Percentiles rank a stretch among this genome's conserved stretches.
Evolutionary conservation across 345 rosid genomes (phyloP).

Genomic region (Erucastrum elatum): DNA sequence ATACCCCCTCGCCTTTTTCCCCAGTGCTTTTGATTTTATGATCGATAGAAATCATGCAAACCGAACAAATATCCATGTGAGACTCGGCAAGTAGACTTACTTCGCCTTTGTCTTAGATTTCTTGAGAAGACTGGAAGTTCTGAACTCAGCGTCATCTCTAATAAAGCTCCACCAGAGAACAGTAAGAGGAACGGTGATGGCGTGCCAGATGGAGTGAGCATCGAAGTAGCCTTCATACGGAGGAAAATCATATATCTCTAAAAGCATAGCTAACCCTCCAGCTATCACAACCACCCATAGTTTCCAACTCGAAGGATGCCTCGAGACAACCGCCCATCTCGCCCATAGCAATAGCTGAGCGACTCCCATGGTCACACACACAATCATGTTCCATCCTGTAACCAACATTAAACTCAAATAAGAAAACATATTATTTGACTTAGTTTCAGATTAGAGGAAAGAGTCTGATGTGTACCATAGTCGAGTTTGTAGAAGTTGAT

Average conservation of each 20-base stretch:
- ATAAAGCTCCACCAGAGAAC: conserved; percentile 79
- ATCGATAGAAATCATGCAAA: conserved; percentile 12
- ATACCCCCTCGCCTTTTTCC: background rate
- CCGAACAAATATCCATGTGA: background rate
- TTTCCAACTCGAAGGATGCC: conserved; percentile 69
- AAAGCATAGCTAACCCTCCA: conserved; percentile 64
- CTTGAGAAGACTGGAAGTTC: conserved; percentile 46
- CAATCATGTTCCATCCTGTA: conserved; percentile 74
- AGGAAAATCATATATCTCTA: conserved; percentile 78
- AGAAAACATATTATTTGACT: background rate
- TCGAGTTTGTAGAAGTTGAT: conserved; percentile 62
- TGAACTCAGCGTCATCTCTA: conserved; percentile 60
- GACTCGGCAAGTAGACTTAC: conserved; percentile 8
- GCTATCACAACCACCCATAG: conserved; percentile 63
- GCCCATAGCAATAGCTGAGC: conserved; percentile 66
- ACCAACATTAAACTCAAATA: background rate
- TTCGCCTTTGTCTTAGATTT: conserved; percentile 45
- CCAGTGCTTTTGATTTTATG: conserved; percentile 11
- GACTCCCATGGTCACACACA: conserved; percentile 57
- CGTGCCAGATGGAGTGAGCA: conserved; percentile 80
- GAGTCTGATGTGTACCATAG: conserved; percentile 42
- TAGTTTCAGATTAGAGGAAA: background rate
- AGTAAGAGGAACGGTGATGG: conserved; percentile 58
- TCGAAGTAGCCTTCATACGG: conserved; percentile 63
- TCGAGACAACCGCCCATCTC: conserved; percentile 56